Base-by-base conservation (phyloP, 768 basidiomycete species). In the Termitomyces titanicus region DNA sequence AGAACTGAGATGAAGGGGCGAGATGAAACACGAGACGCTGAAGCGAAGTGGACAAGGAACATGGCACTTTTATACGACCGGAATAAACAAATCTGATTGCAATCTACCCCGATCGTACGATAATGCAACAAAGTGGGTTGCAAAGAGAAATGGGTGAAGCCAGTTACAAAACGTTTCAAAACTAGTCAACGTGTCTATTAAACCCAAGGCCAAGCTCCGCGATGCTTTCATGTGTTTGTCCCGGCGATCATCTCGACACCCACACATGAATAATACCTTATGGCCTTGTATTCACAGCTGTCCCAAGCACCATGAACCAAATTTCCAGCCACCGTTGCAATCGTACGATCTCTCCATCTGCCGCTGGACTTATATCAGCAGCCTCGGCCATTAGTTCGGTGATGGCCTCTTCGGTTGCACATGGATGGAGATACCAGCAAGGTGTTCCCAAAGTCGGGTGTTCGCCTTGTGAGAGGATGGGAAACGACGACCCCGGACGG, bases 371-470 rank as follows among this genome's bases (percentile, higher is more conserved):
- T 2, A n/a, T 7, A 13, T 24, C 34, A n/a, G 35, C 17, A 12
- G 34, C 58, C 15, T 67, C 88, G 20, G 64, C 61, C 70, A 93
- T 66, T 20, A 96, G 71, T 69, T 95, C 93, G 22, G 73, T 72
- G 1, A 96, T 81, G 1, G 84, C 81, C 33, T 68, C 69, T 10
- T 78, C 77, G 3, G 86, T 89, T 67, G 90, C 85, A 66, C 94
- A 96, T 10, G 94, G 94, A 66, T 96, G 94, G 37, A 96, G 73
- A 64, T 86, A 92, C 92, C 92, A 96, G 53, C 83, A 85, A 9
- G 86, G 85, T 2, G 74, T 82, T 20, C 84, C 86, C 29, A 89
- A 75, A 5, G 78, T 83, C 0, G 92, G 94, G 63, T 95, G 94
- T 54, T 96, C 94, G 9, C 89, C 89, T 62, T 92, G 91, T 12